Evolutionary conservation across 2,329 filamentous ascomycete genomes (phyloP).

Genomic region (Simplicillium sp.): DNA sequence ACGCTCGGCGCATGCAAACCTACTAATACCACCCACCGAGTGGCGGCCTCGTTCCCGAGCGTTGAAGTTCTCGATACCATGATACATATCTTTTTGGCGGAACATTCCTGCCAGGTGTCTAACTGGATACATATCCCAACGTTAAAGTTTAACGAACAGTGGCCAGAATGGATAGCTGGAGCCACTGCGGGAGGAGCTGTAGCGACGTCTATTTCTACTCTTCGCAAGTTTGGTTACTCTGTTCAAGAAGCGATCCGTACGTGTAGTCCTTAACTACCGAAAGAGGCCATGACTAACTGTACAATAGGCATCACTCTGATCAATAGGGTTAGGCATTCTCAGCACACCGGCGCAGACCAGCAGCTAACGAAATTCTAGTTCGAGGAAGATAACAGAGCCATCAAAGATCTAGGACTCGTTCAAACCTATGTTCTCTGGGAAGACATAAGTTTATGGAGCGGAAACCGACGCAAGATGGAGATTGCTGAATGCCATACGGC

Average conservation of each 20-base stretch:
- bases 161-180: slow-evolving; percentile 50
- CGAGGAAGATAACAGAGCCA: slow-evolving; percentile 37
- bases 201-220: slow-evolving; percentile 43
- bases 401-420: slow-evolving; percentile 36
- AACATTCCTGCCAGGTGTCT: slow-evolving; percentile 45
- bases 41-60: slow-evolving; percentile 53
- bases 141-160: slow-evolving; percentile 43
- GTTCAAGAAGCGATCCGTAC: slow-evolving; percentile 41
- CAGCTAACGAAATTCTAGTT: slow-evolving; percentile 21
- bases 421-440: slow-evolving; percentile 39
- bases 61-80: slow-evolving; percentile 51
- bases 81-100: slow-evolving; percentile 49
- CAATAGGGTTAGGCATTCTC: too few species aligned
- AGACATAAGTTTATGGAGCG: slow-evolving; percentile 44
- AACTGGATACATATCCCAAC: slow-evolving; percentile 54
- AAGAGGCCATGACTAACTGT: too few species aligned
- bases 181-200: slow-evolving; percentile 52
- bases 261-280: slow-evolving; percentile 6
- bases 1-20: slow-evolving; percentile 50
- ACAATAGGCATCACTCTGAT: too few species aligned
- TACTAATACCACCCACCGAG: slow-evolving; percentile 36
- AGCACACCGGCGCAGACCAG: too few species aligned
- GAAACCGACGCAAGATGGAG: slow-evolving; percentile 46
- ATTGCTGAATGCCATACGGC: slow-evolving; percentile 41
- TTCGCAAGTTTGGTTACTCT: slow-evolving; percentile 52